Base-by-base conservation (phyloP, 2,329 filamentous ascomycete genomes). In the Thermomyces lanuginosus region DNA sequence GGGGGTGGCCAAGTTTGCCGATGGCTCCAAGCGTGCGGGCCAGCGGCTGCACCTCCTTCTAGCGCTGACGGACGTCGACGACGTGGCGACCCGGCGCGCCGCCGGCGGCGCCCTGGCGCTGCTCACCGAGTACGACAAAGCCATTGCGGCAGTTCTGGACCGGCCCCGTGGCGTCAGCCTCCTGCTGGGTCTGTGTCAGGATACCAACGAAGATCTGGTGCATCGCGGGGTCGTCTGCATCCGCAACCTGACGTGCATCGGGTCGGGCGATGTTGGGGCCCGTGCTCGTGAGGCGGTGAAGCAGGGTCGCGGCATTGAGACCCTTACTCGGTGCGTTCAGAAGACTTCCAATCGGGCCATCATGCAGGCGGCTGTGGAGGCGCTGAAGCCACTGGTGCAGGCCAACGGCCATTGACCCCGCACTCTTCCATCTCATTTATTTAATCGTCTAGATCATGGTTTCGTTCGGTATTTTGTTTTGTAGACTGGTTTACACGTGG, bases 21-120 rank as follows among this genome's bases (percentile, higher is more conserved):
- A 63, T 33, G 66, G 63, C 8, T 69, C 65, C 3, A 63, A 66
- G 14, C 67, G 76, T 34, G 78, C 82, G 0, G 68, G 66, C 14
- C 73, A 80, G 28, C 66, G 86, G 1, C 54, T 95, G 21, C 77
- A 91, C 44, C 72, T 95, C 20, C 60, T 98, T 1, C 66, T 93
- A 8, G 89, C 86, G 0, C 69, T 98, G 18, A 76, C 82, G 0
- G 84, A 95, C 44, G 74, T 81, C 1, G 78, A 92, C 26, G 83
- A 95, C 38, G 53, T 69, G 5, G 72, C 70, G 0, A 92, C 83
- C 0, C 63, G 86, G 16, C 72, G 74, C 24, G 89, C 83, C 0
- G 84, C 89, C 0, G 83, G 84, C 2, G 89, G 89, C 1, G 86
- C 83, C 0, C 52, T 98, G 26, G 89, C 86, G 1, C 79, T 79